Evolutionary conservation across 2,329 filamentous ascomycete genomes (phyloP).

Genomic region (Fusarium nanum): DNA sequence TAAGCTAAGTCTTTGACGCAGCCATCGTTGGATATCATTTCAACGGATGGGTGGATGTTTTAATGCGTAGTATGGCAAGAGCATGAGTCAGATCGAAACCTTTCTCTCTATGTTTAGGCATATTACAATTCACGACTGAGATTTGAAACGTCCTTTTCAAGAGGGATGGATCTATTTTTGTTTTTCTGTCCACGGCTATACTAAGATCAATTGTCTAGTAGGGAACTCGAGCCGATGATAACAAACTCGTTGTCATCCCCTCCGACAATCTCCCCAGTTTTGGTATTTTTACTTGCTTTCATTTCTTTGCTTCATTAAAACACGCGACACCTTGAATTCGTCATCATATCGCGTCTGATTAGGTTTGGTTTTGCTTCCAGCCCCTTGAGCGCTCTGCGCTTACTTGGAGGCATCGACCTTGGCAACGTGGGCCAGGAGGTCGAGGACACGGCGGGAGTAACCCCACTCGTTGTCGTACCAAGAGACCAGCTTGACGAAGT

Average conservation of each 20-base stretch:
- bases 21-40: background rate
- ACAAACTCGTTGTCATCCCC: constrained; percentile 41
- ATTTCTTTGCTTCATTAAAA: constrained; percentile 44
- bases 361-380: constrained; percentile 43
- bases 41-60: background rate
- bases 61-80: background rate
- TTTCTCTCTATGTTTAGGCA: background rate
- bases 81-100: background rate
- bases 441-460: constrained; percentile 95
- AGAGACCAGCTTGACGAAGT: constrained; percentile 98
- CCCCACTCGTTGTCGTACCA: constrained; percentile 99
- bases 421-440: constrained; percentile 82
- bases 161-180: constrained; percentile 44
- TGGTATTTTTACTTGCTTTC: constrained; percentile 43
- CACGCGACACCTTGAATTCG: constrained; percentile 28
- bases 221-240: constrained; percentile 37
- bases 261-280: constrained; percentile 42
- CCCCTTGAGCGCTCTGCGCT: constrained; percentile 43
- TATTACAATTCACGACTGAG: background rate
- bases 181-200: constrained; percentile 43
- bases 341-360: constrained; percentile 37
- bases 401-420: constrained; percentile 76
- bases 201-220: constrained; percentile 40
- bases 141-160: constrained; percentile 9
- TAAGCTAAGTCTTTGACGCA: background rate